Evolutionary conservation across 2,329 filamentous ascomycete species (phyloP), one percentile per base, ranked within the genome.

Genomic region (Aspergillus luchuensis): DNA sequence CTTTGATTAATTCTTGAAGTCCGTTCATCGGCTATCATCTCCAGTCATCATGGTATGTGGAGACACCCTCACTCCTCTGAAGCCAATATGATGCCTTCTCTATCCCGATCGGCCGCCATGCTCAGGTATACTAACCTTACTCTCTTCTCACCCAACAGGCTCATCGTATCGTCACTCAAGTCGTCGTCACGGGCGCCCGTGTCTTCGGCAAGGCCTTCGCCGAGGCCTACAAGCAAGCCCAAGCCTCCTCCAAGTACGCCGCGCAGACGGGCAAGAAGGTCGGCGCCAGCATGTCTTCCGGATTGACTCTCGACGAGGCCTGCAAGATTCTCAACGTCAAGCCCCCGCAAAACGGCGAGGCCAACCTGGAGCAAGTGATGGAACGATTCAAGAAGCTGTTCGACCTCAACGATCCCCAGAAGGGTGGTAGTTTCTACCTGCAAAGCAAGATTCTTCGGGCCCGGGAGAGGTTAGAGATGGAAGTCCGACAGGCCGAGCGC

Each of bases 311-410:
- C 71, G 92, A 97, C 69, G 95, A 99, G 83, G 95, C 95, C 57
- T 98, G 92, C 86, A 91, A 92, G 79, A 97, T 99, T 73, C 86
- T 99, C 65, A 96, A 99, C 76, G 92, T 99, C 69, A 91, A 94
- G 76, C 91, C 93, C 39, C 93, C 94, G 1, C 86, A 90, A 75
- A 86, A 84, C 63, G 92, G 91, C 49, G 84, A 92, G 74, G 84
- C 89, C 61, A 90, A 93, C 74, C 81, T 93, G 75, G 91, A 93
- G 70, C 84, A 89, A 66, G 88, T 97, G 58, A 89, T 90, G 79
- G 87, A 90, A 69, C 85, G 92, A 57, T 99, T 98, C 84, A 98
- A 98, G 86, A 88, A 89, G 66, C 81, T 99, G 51, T 99, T 97
- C 75, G 95, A 99, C 78, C 82, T 87, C 69, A 99, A 99, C 80